Conservation (phyloP, 2,329 filamentous ascomycete species). For the Diaporthe batatas region DNA sequence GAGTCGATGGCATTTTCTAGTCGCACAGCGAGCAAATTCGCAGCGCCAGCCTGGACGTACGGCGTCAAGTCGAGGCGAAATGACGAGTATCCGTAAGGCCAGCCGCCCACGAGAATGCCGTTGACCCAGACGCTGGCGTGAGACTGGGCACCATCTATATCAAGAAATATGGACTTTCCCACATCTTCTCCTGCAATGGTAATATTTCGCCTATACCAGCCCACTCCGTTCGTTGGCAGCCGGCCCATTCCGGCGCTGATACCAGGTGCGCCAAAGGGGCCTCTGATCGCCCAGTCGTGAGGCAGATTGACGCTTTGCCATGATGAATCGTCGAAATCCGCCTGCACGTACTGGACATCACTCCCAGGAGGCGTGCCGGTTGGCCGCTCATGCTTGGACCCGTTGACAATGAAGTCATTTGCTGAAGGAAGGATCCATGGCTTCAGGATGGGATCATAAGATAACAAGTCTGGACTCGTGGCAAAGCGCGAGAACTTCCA, state of each 20-base stretch:
- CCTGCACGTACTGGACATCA: constrained; percentile 11
- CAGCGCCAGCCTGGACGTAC: constrained; percentile 51
- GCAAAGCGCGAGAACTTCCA: constrained; percentile 10
- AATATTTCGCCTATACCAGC: constrained; percentile 63
- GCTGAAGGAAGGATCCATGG: constrained; percentile 24
- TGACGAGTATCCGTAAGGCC: constrained; percentile 65
- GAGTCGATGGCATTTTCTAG: constrained; percentile 62
- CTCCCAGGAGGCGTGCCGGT: constrained; percentile 23
- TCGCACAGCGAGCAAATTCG: constrained; percentile 62
- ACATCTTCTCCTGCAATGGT: constrained; percentile 49
- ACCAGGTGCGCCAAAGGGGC: constrained; percentile 56
- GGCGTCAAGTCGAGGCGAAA: constrained; percentile 64
- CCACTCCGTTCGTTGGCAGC: constrained; percentile 63
- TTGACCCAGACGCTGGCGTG: constrained; percentile 66
- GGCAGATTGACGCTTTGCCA: constrained; percentile 59
- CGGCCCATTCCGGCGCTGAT: constrained; percentile 57
- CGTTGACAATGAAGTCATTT: constrained; percentile 23
- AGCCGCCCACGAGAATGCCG: constrained; percentile 62
- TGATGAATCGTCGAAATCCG: constrained; percentile 51
- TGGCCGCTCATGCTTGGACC: constrained; percentile 12
- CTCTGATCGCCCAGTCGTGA: constrained; percentile 64
- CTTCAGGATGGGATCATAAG: constrained; percentile 3
- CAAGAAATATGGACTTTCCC: constrained; percentile 58
- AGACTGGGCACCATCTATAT: constrained; percentile 66
- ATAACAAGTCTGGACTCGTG: constrained; percentile 1